Evolutionary conservation across 345 rosid genomes (phyloP).

Genomic region (Ceriops tagal): DNA sequence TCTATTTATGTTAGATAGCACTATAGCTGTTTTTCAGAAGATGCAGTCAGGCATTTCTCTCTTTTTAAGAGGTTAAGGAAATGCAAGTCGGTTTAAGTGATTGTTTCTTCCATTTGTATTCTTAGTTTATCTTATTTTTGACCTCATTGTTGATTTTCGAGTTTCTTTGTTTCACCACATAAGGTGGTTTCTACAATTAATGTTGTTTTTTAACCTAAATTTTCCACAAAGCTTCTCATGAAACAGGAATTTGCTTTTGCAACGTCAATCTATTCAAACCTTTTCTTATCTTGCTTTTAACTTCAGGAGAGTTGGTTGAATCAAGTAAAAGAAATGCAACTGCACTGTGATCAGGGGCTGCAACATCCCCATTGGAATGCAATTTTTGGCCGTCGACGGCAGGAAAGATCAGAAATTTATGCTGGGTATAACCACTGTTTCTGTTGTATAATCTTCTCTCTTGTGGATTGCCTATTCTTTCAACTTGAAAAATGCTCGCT

Average conservation of each 20-base stretch:
- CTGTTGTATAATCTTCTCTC: too few relatives aligned
- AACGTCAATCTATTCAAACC: not conserved
- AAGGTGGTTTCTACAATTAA: too few relatives aligned
- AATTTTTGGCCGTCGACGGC: constrained; percentile 39
- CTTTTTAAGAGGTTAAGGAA: not conserved
- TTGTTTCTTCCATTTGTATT: not conserved
- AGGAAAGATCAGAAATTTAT: constrained; percentile 14
- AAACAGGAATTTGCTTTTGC: not conserved
- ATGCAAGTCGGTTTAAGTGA: not conserved
- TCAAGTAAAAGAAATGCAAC: constrained; percentile 76
- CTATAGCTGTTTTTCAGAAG: not conserved
- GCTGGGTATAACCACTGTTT: not conserved
- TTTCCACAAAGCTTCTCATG: not conserved
- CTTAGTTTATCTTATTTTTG: too few relatives aligned
- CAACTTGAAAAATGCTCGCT: too few relatives aligned
- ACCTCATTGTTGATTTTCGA: too few relatives aligned
- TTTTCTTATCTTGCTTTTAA: constrained; percentile 1
- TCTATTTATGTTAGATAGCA: not conserved
- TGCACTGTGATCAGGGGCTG: constrained; percentile 73
- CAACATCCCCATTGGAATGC: constrained; percentile 42
- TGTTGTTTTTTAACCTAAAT: too few relatives aligned
- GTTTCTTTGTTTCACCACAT: too few relatives aligned
- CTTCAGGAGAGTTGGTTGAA: constrained; percentile 67
- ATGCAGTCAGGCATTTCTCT: not conserved
- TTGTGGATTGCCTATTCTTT: too few relatives aligned